Evolutionary conservation across 106 monocot genomes (phyloP).

Genomic region (Allium sativum): DNA sequence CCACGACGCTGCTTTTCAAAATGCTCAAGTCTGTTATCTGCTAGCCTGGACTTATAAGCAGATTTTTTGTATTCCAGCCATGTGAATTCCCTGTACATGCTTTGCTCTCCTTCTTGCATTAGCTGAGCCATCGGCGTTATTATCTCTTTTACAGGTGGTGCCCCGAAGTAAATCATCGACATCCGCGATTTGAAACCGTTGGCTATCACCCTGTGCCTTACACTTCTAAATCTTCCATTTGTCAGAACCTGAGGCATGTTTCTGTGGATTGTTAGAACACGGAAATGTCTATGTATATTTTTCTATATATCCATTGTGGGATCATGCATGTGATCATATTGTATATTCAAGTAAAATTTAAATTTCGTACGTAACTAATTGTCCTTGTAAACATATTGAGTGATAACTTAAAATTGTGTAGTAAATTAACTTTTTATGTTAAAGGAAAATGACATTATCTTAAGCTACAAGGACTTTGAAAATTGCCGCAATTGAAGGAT

Average conservation of each 20-base stretch:
- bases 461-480: no score
- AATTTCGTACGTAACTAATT: not conserved
- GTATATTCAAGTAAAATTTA: not conserved
- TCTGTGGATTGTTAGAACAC: not conserved
- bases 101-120: constrained; percentile 41
- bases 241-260: constrained; percentile 36
- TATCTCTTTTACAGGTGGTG: constrained; percentile 20
- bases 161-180: constrained; percentile 68
- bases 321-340: not conserved
- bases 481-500: no score
- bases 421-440: not conserved
- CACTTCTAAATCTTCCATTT: constrained; percentile 70
- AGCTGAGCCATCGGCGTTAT: constrained; percentile 33
- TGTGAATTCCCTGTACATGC: constrained; percentile 62
- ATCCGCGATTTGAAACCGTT: constrained; percentile 29
- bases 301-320: not conserved
- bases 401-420: not conserved
- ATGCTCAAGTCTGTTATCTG: constrained; percentile 37
- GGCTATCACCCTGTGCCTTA: constrained; percentile 54
- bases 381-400: not conserved
- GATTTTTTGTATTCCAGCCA: constrained; percentile 66
- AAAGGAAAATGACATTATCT: not conserved
- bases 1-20: constrained; percentile 20
- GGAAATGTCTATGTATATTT: no score
- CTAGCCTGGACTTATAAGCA: constrained; percentile 45